These are phyloP conservation scores for Dactylellina parvicollis DNA, from an alignment of 2,329 filamentous ascomycete species.

Conservation along the genomic window DNA sequence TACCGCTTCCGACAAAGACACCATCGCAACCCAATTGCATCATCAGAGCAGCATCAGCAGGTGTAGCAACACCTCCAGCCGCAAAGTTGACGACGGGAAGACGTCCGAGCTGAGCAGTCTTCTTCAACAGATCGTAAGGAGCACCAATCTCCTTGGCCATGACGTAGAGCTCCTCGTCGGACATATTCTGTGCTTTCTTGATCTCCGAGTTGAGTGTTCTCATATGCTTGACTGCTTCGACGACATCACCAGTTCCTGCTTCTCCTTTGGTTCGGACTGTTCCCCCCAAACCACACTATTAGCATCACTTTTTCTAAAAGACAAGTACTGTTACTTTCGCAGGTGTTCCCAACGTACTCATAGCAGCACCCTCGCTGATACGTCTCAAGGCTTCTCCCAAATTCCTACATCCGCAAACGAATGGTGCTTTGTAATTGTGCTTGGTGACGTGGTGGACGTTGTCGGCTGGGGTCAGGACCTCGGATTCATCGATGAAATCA, in stretches of 20 bases:
- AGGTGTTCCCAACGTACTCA: slow-evolving; percentile 68
- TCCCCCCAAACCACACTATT: no score
- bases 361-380: slow-evolving; percentile 92
- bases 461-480: slow-evolving; percentile 96
- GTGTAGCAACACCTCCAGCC: slow-evolving; percentile 98
- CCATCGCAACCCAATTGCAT: slow-evolving; percentile 99
- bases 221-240: slow-evolving; percentile 97
- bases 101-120: slow-evolving; percentile 86
- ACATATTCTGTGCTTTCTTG: slow-evolving; percentile 72
- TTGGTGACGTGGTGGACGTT: slow-evolving; percentile 92
- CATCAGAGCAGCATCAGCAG: slow-evolving; percentile 95
- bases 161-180: slow-evolving; percentile 77
- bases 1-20: slow-evolving; percentile 94
- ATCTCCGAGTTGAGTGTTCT: slow-evolving; percentile 88
- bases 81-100: slow-evolving; percentile 98
- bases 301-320: no score
- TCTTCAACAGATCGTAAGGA: slow-evolving; percentile 80
- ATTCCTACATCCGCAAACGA: slow-evolving; percentile 96
- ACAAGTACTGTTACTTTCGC: no score
- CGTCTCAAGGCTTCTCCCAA: slow-evolving; percentile 90
- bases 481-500: slow-evolving; percentile 96
- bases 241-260: slow-evolving; percentile 94
- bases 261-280: slow-evolving; percentile 91
- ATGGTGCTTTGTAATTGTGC: slow-evolving; percentile 80
- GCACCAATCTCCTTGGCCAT: slow-evolving; percentile 83